Percentiles rank a stretch among this genome's conserved stretches.
Evolutionary conservation across 2,329 filamentous ascomycete genomes (phyloP).

Genomic region (Tricladium varicosporioides): DNA sequence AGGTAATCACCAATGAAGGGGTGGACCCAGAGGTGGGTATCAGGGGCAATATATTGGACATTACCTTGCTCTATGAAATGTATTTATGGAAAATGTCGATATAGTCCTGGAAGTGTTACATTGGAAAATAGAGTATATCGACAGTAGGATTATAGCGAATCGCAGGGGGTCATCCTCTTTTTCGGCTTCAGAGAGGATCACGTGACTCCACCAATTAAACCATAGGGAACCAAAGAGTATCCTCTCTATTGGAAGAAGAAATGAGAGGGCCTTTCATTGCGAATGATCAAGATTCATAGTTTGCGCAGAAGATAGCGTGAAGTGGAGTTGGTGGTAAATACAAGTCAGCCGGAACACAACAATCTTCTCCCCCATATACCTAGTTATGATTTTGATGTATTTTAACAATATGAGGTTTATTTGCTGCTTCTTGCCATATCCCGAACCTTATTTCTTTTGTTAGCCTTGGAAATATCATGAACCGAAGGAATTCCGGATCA

Average conservation of each 20-base stretch:
- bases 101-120: constrained; percentile 2
- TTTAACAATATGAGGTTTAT: background rate
- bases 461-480: background rate
- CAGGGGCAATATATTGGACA: background rate
- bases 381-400: background rate
- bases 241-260: background rate
- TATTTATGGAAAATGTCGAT: background rate
- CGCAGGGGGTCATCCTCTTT: no score
- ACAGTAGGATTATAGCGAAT: constrained; percentile 4
- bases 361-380: background rate
- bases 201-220: no score
- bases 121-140: constrained; percentile 8
- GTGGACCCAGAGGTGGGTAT: background rate
- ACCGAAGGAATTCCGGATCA: background rate
- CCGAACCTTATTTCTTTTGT: background rate
- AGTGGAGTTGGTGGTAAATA: background rate
- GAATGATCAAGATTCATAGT: constrained; percentile 3
- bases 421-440: background rate
- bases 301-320: background rate
- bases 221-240: no score
- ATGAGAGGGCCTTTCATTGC: constrained; percentile 5
- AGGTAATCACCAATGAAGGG: background rate
- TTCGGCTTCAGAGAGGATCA: no score
- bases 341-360: background rate
- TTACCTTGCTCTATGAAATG: background rate